Evolutionary conservation across 768 basidiomycete genomes (phyloP), one percentile per base, ranked within the genome.

Genomic region (Tulasnella sp.): DNA sequence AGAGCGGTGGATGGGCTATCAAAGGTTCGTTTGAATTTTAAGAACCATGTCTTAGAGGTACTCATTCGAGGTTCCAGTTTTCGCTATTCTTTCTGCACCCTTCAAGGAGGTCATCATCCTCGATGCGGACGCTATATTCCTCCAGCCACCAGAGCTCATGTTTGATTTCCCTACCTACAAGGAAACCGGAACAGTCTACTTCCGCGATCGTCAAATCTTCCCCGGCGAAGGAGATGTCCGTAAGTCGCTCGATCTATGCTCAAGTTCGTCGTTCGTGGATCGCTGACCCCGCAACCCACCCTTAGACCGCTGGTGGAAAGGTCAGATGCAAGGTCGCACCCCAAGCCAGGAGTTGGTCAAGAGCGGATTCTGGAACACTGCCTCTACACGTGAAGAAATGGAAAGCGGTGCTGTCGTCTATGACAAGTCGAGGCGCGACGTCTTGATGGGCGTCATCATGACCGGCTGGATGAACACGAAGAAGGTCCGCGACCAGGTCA

Each of bases 71-170:
- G 31, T 69, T 37, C 16, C 28, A 69, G 64, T 69, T 20, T 69
- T 69, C 64, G 64, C 64, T 22, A 69, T 69, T 20, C 34, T 69
- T 3, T 69, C 64, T 37, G 64, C 64, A 6, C 64, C 64, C 12
- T 69, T 69, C 64, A 69, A 69, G 64, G 64, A 69, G 64, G 64
- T 69, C 34, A 34, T 69, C 64, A 69, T 69, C 18, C 12, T 69
- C 31, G 64, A 69, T 14, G 64, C 64, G 16, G 64, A 69, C 37
- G 64, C 64, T 11, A 69, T 69, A 1, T 69, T 69, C 64, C 28
- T 69, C n/a, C 64, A 69, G 20, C 28, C 28, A 31, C 64, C 64
- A 20, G 64, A 69, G 20, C 31, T 69, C 28, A 3, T 69, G 34
- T 69, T 69, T 14, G 64, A 69, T 24, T 69, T 69, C 64, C 64